These are phyloP conservation scores for Rhododendron kiyosumense DNA, from an alignment of 148 eudicot genomes.

Conservation along the genomic window DNA sequence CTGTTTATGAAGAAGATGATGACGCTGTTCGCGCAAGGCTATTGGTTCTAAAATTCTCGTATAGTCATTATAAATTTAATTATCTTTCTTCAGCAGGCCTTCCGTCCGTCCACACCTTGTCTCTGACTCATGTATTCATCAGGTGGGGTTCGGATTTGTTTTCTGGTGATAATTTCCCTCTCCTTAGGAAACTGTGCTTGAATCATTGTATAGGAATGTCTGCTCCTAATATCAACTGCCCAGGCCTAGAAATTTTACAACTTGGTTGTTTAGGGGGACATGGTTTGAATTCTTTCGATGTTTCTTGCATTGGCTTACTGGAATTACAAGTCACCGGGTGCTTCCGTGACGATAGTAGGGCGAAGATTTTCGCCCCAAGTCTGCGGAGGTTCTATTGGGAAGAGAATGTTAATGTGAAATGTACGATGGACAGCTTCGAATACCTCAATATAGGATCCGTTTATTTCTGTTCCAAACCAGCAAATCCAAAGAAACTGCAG, in stretches of 20 bases:
- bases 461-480: constrained; percentile 22
- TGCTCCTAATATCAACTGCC: constrained; percentile 29
- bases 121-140: constrained; percentile 5
- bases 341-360: constrained; percentile 22
- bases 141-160: constrained; percentile 26
- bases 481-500: constrained; percentile 5
- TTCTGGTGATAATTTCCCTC: constrained; percentile 2
- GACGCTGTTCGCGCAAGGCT: too few species aligned
- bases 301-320: background rate
- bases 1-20: too few species aligned
- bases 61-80: too few species aligned
- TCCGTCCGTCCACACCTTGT: background rate
- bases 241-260: constrained; percentile 25
- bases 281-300: constrained; percentile 6
- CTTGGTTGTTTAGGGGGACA: constrained; percentile 29
- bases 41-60: too few species aligned
- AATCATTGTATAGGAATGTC: background rate
- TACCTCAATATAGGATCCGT: constrained; percentile 29
- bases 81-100: background rate
- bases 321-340: constrained; percentile 19
- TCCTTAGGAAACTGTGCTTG: constrained; percentile 27
- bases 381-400: constrained; percentile 33
- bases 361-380: constrained; percentile 38
- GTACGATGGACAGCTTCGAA: constrained; percentile 16
- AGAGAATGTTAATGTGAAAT: constrained; percentile 25